A percentile compares a stretch with the other conserved stretches of the same genome.
Evolutionary conservation across 495 filamentous ascomycete species (phyloP).

Genomic region (Xylaria curta): DNA sequence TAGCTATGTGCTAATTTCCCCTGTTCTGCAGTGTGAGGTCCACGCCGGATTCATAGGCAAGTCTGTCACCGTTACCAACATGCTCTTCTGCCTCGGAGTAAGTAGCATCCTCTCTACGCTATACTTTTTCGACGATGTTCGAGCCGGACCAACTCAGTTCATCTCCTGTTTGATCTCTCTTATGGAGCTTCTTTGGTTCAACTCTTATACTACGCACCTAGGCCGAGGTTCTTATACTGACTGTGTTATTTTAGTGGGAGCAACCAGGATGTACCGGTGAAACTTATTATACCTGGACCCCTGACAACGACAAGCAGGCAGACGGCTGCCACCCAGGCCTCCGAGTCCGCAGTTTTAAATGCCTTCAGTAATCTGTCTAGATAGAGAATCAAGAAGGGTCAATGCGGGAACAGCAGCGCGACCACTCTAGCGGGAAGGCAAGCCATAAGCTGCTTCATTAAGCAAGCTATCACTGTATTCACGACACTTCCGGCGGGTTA

Average conservation of each 20-base stretch:
- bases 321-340: neutral
- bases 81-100: slow-evolving; percentile 12
- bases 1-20: neutral
- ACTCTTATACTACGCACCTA: neutral
- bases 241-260: neutral
- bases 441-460: neutral
- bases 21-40: neutral
- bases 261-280: neutral
- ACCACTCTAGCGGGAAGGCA: no score
- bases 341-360: neutral
- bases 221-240: neutral
- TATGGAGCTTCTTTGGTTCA: neutral
- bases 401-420: neutral
- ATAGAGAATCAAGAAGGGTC: neutral
- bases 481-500: neutral
- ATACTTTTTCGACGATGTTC: neutral
- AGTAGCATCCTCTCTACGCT: neutral
- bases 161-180: neutral
- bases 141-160: neutral
- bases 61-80: slow-evolving; percentile 9
- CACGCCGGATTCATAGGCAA: neutral
- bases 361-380: neutral
- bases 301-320: neutral
- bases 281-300: neutral
- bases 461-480: neutral